phyloP scores from a whole-genome alignment of 805 yeast species.

The Candida silvatica region DNA sequence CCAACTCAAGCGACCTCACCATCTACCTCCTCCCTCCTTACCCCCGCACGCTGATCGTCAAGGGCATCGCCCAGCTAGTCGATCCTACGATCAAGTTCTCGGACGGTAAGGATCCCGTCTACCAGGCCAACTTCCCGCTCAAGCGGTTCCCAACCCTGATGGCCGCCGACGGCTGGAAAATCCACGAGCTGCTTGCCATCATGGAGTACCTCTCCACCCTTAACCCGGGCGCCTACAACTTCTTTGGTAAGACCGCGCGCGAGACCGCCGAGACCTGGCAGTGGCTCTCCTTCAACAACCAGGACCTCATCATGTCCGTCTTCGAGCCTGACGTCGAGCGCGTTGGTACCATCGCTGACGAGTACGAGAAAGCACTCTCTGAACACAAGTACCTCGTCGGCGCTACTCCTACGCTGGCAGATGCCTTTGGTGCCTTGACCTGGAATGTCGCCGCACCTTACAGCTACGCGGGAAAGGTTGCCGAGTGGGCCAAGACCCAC shows the following conservation, averaged over 20 bases:
- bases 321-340: slow-evolving; percentile 9
- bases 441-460: no score
- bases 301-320: slow-evolving; percentile 44
- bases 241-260: slow-evolving; percentile 47
- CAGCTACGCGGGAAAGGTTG: no score
- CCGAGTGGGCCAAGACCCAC: no score
- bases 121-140: slow-evolving; percentile 49
- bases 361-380: slow-evolving; percentile 26
- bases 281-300: slow-evolving; percentile 71
- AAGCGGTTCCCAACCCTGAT: slow-evolving; percentile 53
- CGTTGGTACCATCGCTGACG: slow-evolving; percentile 5
- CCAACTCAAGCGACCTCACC: no score
- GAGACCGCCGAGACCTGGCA: slow-evolving; percentile 56
- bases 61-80: slow-evolving; percentile 44
- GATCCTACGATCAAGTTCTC: slow-evolving; percentile 45
- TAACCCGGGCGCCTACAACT: slow-evolving; percentile 18
- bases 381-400: slow-evolving; percentile 27
- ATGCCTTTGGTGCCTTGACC: no score
- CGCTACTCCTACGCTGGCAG: slow-evolving; percentile 28
- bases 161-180: slow-evolving; percentile 57
- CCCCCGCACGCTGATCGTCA: slow-evolving; percentile 28
- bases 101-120: slow-evolving; percentile 30
- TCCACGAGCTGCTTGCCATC: slow-evolving; percentile 60
- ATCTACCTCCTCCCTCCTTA: slow-evolving; percentile 11
- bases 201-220: slow-evolving; percentile 32